Conservation (phyloP, 176 grass and related monocot genomes). For the Oryza officinalis region DNA sequence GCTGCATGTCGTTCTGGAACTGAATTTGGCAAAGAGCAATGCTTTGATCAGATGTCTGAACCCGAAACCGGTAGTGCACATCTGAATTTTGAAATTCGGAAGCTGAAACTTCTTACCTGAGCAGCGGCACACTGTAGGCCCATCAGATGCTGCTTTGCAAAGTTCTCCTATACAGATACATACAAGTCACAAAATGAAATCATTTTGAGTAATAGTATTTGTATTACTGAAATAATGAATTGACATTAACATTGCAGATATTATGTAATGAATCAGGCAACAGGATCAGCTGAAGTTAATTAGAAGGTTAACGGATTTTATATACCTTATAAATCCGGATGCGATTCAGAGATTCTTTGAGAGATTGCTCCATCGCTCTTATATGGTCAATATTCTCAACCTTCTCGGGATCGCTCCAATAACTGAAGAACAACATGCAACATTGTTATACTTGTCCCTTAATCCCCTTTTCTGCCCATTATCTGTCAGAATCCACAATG, state of each 20-base stretch:
- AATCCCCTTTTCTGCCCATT: background rate
- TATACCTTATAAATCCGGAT: constrained; percentile 63
- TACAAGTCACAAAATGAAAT: constrained; percentile 27
- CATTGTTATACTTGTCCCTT: constrained; percentile 17
- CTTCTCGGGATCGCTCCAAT: constrained; percentile 70
- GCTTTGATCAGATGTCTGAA: constrained; percentile 22
- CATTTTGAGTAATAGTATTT: background rate
- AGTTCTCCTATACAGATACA: constrained; percentile 48
- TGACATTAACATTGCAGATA: constrained; percentile 7
- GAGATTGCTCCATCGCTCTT: constrained; percentile 78
- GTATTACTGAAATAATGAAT: background rate
- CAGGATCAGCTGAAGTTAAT: constrained; percentile 2
- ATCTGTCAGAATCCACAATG: constrained; percentile 25
- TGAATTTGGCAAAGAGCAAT: constrained; percentile 7
- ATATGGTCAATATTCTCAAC: constrained; percentile 71
- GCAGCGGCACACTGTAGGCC: constrained; percentile 57
- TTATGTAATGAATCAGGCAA: background rate
- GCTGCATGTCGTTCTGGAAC: constrained; percentile 61
- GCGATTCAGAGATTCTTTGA: constrained; percentile 58
- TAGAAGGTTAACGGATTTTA: background rate
- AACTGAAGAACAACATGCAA: constrained; percentile 52
- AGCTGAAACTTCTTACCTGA: constrained; percentile 47
- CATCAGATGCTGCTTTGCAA: constrained; percentile 65
- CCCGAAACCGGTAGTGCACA: background rate
- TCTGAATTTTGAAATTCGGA: background rate